Evolutionary conservation across 2,329 filamentous ascomycete species (phyloP).

Genomic region (Scorias spongiosa): DNA sequence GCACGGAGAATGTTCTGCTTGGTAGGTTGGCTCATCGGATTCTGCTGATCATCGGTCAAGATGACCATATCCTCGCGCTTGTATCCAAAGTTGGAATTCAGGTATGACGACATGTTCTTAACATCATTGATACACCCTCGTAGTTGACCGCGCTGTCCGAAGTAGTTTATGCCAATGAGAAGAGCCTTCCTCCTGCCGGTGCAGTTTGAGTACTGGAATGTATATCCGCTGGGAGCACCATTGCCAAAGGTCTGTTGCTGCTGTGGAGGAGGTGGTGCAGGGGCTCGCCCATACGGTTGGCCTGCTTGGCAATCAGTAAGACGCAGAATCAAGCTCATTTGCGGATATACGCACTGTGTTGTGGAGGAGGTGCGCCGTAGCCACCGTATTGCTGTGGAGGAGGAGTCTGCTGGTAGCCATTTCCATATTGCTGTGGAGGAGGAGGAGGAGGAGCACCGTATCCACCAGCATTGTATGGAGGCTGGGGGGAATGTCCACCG

Average conservation of each 20-base stretch:
- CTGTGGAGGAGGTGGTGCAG: conserved; percentile 17
- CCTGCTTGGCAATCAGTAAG: conserved; percentile 3
- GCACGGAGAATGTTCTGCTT: conserved; percentile 89
- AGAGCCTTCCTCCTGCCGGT: conserved; percentile 79
- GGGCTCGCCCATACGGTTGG: conserved; percentile 10
- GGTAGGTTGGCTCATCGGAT: conserved; percentile 91
- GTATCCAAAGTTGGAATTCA: conserved; percentile 81
- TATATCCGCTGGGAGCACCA: conserved; percentile 66
- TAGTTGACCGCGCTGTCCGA: conserved; percentile 77
- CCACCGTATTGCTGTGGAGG: conserved; percentile 22
- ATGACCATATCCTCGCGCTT: conserved; percentile 94
- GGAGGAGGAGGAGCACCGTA: conserved; percentile 27
- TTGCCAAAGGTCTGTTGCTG: conserved; percentile 53
- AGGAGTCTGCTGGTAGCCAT: conserved; percentile 22
- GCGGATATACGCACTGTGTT: conserved; percentile 5
- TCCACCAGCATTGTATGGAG: conserved; percentile 23
- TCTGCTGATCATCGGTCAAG: conserved; percentile 90
- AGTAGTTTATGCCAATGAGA: conserved; percentile 93
- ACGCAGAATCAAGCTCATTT: conserved; percentile 28
- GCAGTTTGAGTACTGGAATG: conserved; percentile 83
- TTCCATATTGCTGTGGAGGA: conserved; percentile 19
- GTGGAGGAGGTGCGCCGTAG: conserved; percentile 3
- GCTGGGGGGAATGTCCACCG: conserved; percentile 20
- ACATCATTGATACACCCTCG: conserved; percentile 95
- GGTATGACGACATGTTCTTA: conserved; percentile 86